Conservation (phyloP, 2,329 filamentous ascomycete species). For the Pseudogymnoascus sp. region DNA sequence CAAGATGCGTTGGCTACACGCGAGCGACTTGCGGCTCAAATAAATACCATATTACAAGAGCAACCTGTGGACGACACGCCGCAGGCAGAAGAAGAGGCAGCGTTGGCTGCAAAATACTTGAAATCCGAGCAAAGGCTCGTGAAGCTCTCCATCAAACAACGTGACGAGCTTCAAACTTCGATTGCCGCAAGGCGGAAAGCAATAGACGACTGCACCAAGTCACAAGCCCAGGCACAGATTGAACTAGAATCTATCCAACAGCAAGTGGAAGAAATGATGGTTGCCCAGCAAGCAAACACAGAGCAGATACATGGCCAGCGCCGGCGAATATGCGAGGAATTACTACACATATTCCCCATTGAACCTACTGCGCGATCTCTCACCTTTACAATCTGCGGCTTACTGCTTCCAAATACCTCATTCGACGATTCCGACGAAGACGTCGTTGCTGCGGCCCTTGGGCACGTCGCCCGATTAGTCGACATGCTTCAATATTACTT, state of each 20-base stretch:
- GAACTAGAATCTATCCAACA: constrained; percentile 56
- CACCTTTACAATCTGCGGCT: constrained; percentile 73
- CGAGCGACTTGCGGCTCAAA: constrained; percentile 67
- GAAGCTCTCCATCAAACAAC: constrained; percentile 51
- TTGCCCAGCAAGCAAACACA: constrained; percentile 47
- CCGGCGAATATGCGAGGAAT: constrained; percentile 77
- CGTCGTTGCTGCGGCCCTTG: constrained; percentile 70
- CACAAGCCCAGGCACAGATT: constrained; percentile 50
- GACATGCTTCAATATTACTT: constrained; percentile 77
- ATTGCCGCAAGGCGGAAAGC: constrained; percentile 58
- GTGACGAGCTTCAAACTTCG: constrained; percentile 60
- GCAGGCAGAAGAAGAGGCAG: constrained; percentile 42
- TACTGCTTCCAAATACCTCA: constrained; percentile 72
- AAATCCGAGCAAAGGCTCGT: constrained; percentile 59
- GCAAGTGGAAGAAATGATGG: constrained; percentile 49
- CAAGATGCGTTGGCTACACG: constrained; percentile 79
- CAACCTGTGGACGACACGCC: constrained; percentile 38
- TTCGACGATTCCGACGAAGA: constrained; percentile 67
- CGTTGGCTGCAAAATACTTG: constrained; percentile 47
- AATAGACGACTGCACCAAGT: constrained; percentile 55
- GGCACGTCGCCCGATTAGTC: constrained; percentile 69
- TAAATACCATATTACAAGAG: constrained; percentile 50
- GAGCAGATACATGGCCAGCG: constrained; percentile 77
- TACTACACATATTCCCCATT: constrained; percentile 74
- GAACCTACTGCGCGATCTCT: constrained; percentile 58